Evolutionary conservation across 768 basidiomycete genomes (phyloP), one percentile per base, ranked within the genome.

Genomic region (Macrolepiota dolichaula): DNA sequence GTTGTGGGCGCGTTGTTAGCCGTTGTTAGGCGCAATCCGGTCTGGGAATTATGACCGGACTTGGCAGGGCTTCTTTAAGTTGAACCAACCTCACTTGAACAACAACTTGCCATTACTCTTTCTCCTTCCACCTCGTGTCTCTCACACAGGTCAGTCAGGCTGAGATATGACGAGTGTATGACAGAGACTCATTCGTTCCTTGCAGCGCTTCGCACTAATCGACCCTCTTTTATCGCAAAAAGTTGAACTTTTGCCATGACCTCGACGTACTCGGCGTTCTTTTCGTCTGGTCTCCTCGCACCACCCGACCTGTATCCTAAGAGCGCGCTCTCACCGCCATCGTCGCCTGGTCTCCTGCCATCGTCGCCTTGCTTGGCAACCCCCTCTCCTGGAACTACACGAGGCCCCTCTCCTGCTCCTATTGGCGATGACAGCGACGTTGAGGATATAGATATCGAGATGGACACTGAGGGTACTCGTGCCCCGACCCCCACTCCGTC

Each of bases 251-350:
- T 24, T 19, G 27, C 27, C 51, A 60, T 60, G 59, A 35, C 51
- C 22, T 47, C 81, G 65, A 70, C 78, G 38, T 89, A 89, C 67
- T 89, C 88, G 32, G 74, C 83, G 7, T 85, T 89, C 66, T 89
- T 89, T 72, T 85, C 87, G 35, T 87, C 87, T 42, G 88, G 88
- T 22, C 79, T 89, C 37, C 82, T 88, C 38, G 87, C 87, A 13
- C 76, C 82, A 4, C 75, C 75, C 46, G 64, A 71, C 44, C 51
- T 67, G 38, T 61, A 66, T 51, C 47, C 58, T 17, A 53, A 67
- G 42, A 63, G 63, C 1, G 61, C 63, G 22, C 51, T 58, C 38
- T 19, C 57, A 62, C 69, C 65, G 44, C 64, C 62, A 51, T 66
- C 70, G 29, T 64, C 57, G 58, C 68, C 65, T 65, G 65, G 51